These are phyloP conservation scores for Salix udensis DNA, from an alignment of 345 rosid genomes.

Conservation along the genomic window DNA sequence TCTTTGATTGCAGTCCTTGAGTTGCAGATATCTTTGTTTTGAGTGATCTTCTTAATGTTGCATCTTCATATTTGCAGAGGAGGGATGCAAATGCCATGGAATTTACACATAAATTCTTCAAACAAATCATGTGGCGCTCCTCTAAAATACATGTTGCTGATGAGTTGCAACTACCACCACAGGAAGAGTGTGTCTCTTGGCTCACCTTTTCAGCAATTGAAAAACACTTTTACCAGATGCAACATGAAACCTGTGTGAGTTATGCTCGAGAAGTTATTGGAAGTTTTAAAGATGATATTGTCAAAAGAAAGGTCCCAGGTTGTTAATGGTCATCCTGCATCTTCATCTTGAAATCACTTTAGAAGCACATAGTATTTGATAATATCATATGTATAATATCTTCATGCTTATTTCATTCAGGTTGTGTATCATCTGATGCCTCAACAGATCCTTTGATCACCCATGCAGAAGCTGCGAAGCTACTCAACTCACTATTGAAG, in stretches of 20 bases:
- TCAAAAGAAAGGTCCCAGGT: slow-evolving; percentile 65
- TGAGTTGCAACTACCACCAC: slow-evolving; percentile 88
- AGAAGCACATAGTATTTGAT: not conserved
- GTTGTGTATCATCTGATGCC: slow-evolving; percentile 38
- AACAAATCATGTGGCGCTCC: slow-evolving; percentile 95
- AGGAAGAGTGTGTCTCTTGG: slow-evolving; percentile 85
- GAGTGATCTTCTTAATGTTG: not conserved
- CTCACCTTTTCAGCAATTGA: slow-evolving; percentile 89
- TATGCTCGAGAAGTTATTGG: slow-evolving; percentile 84
- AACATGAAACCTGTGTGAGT: slow-evolving; percentile 91
- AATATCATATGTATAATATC: slow-evolving; percentile 4
- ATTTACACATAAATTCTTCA: slow-evolving; percentile 70
- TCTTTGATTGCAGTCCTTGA: not conserved
- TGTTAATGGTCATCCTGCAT: slow-evolving; percentile 16
- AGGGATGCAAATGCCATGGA: slow-evolving; percentile 66
- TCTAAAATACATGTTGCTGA: slow-evolving; percentile 82
- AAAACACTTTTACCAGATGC: slow-evolving; percentile 88
- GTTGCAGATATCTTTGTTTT: slow-evolving; percentile 1
- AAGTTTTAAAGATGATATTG: slow-evolving; percentile 73
- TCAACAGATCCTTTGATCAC: slow-evolving; percentile 54
- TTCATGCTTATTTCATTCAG: slow-evolving; percentile 31
- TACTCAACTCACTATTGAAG: slow-evolving; percentile 84
- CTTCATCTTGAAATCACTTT: slow-evolving; percentile 23
- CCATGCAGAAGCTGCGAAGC: slow-evolving; percentile 77
- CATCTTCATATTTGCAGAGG: slow-evolving; percentile 44